Conservation (phyloP, 2,329 filamentous ascomycete genomes). For the Talaromyces sp. region DNA sequence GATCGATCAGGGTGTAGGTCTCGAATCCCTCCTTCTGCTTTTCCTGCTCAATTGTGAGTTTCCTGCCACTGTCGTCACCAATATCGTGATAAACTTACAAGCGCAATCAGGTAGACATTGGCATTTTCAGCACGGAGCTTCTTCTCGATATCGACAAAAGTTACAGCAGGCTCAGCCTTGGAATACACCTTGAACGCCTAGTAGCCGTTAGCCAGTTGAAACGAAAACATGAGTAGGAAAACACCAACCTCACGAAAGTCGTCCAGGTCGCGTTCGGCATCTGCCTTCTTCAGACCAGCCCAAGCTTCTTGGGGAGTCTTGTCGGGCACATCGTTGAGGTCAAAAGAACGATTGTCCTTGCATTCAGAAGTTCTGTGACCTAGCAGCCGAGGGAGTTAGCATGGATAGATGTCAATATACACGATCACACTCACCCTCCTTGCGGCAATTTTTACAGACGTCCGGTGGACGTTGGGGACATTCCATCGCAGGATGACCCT, state of each 20-base stretch:
- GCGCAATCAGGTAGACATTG: slow-evolving; percentile 48
- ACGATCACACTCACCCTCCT: slow-evolving; percentile 32
- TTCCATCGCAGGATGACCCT: slow-evolving; percentile 40
- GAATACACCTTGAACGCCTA: slow-evolving; percentile 47
- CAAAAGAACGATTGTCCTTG: slow-evolving; percentile 40
- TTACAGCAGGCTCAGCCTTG: slow-evolving; percentile 42
- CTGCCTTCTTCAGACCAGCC: slow-evolving; percentile 44
- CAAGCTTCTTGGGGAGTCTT: slow-evolving; percentile 47
- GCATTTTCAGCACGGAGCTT: slow-evolving; percentile 45
- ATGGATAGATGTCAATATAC: background rate
- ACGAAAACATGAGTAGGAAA: slow-evolving; percentile 1
- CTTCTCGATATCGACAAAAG: slow-evolving; percentile 45
- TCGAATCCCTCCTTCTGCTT: slow-evolving; percentile 37
- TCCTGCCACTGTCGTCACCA: background rate
- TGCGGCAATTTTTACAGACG: slow-evolving; percentile 43
- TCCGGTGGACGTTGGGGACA: slow-evolving; percentile 40
- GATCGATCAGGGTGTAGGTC: slow-evolving; percentile 47
- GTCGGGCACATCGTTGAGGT: slow-evolving; percentile 41
- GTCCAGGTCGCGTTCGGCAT: slow-evolving; percentile 44
- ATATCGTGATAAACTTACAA: slow-evolving; percentile 26
- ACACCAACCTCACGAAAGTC: slow-evolving; percentile 42
- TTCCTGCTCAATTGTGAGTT: slow-evolving; percentile 25
- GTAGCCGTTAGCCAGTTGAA: slow-evolving; percentile 4
- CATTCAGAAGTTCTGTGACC: slow-evolving; percentile 43
- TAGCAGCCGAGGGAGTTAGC: slow-evolving; percentile 14